phyloP scores from a whole-genome alignment of 805 yeast species.

The Myxozyma melibiosi region DNA sequence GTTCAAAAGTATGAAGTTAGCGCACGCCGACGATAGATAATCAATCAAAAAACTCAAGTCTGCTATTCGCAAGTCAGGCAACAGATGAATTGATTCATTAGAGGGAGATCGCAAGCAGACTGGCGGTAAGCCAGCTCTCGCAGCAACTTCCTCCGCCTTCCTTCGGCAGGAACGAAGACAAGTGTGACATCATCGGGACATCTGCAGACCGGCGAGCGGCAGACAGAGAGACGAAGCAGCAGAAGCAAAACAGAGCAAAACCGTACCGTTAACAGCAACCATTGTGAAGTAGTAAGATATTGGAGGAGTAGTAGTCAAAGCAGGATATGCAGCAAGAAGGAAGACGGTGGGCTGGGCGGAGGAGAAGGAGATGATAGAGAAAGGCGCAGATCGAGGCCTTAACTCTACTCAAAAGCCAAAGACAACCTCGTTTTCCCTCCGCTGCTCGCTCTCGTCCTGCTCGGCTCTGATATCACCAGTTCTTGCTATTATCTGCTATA shows the following conservation, averaged over 20 bases:
- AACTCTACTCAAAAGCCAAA: neutral
- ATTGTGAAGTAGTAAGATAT: conserved; percentile 6
- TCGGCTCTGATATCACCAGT: neutral
- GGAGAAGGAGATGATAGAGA: neutral
- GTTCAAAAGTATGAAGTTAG: neutral
- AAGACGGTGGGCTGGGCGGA: neutral
- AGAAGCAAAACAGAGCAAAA: neutral
- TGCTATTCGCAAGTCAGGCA: too few species aligned
- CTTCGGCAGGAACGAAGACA: neutral
- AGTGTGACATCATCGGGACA: neutral
- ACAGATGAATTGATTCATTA: neutral
- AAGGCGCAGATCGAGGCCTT: conserved; percentile 2
- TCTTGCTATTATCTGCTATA: too few species aligned
- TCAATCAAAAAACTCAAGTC: too few species aligned
- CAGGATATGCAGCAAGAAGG: neutral
- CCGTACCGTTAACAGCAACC: conserved; percentile 16
- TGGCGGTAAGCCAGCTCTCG: neutral
- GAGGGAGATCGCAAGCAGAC: neutral
- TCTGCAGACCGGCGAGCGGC: neutral
- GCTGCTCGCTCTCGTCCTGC: neutral
- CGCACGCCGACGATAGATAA: neutral
- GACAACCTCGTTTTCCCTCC: neutral
- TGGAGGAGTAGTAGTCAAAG: neutral
- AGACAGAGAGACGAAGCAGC: neutral
- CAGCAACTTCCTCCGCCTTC: neutral